Evolutionary conservation across 495 filamentous ascomycete genomes (phyloP).

Genomic region (Xylaria flabelliformis): DNA sequence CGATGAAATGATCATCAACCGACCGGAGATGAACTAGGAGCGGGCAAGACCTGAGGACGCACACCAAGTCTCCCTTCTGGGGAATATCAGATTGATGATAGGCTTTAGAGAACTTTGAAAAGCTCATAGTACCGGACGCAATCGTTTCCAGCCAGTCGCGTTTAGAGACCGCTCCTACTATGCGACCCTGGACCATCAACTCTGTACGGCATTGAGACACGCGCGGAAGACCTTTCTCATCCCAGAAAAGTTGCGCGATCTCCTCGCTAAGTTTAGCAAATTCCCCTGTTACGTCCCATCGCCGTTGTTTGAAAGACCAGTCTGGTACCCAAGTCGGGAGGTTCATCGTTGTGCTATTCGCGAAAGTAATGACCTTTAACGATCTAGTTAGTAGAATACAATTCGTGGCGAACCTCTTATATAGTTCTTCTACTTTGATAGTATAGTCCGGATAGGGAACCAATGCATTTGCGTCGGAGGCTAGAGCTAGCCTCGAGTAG

Average conservation of each 20-base stretch:
- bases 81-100: background rate
- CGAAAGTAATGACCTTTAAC: background rate
- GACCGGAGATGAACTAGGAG: background rate
- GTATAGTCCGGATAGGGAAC: background rate
- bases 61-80: background rate
- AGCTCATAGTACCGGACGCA: constrained; percentile 1
- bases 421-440: background rate
- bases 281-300: background rate
- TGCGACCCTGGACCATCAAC: constrained; percentile 9
- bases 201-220: background rate
- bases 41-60: background rate
- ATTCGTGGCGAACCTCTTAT: background rate
- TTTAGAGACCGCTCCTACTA: background rate
- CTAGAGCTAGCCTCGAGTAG: background rate
- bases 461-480: background rate
- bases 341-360: background rate
- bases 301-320: constrained; percentile 7
- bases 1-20: background rate
- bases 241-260: constrained; percentile 1
- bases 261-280: background rate
- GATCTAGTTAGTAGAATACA: background rate
- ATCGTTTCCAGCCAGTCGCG: constrained; percentile 6
- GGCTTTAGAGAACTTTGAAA: background rate
- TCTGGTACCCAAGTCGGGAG: constrained; percentile 4
- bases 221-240: background rate